Evolutionary conservation across 768 basidiomycete genomes (phyloP).

Genomic region (Lactarius tabidus): DNA sequence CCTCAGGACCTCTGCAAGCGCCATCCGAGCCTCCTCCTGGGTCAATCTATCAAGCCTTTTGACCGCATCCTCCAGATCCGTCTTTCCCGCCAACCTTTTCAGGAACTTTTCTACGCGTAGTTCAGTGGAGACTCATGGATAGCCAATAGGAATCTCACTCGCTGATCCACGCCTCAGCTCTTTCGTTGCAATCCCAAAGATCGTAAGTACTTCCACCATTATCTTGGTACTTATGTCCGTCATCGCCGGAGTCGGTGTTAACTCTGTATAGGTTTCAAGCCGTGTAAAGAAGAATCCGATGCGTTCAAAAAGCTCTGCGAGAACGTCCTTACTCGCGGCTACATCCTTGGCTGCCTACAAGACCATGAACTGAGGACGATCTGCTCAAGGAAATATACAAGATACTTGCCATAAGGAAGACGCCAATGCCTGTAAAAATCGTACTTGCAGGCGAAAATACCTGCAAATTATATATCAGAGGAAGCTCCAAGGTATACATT

Average conservation of each 20-base stretch:
- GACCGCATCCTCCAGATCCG: neutral
- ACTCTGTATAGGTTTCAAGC: neutral
- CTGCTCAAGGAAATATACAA: neutral
- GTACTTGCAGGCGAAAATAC: neutral
- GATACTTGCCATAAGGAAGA: neutral
- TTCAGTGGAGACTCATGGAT: neutral
- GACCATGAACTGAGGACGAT: neutral
- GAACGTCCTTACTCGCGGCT: neutral
- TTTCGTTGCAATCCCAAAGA: neutral
- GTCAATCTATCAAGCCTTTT: neutral
- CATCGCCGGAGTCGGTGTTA: neutral
- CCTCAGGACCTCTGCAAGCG: neutral
- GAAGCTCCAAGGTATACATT: neutral
- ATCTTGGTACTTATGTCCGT: neutral
- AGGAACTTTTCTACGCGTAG: neutral
- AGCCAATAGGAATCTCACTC: neutral
- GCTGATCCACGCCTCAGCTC: neutral
- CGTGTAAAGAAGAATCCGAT: neutral
- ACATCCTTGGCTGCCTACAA: neutral
- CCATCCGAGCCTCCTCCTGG: neutral
- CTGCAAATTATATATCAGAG: neutral
- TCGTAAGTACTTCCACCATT: neutral
- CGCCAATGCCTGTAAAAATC: neutral
- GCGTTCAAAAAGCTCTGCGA: neutral
- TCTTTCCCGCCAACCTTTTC: neutral